These are phyloP conservation scores for Austroboletus rostrupii DNA, from an alignment of 1,284 basidiomycete genomes.

Conservation along the genomic window DNA sequence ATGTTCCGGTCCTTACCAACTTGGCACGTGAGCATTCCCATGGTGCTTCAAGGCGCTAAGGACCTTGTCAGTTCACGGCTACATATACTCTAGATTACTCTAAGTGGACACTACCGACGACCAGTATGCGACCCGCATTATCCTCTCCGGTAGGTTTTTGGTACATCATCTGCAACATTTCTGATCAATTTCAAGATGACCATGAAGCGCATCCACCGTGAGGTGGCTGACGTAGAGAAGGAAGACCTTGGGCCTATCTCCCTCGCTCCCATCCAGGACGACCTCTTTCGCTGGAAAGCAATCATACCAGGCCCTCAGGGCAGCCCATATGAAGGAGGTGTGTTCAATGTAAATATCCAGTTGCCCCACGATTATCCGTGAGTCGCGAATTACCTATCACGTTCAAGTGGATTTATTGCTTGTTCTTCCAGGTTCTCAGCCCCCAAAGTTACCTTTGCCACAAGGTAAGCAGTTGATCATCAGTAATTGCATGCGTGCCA, in stretches of 20 bases:
- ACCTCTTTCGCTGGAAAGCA: slow-evolving; percentile 64
- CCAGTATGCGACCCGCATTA: slow-evolving; percentile 24
- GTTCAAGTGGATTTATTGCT: neutral
- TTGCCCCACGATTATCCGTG: slow-evolving; percentile 83
- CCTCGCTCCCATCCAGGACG: slow-evolving; percentile 60
- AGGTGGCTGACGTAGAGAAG: slow-evolving; percentile 79
- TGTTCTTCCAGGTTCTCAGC: slow-evolving; percentile 66
- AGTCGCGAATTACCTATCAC: slow-evolving; percentile 1
- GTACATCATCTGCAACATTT: neutral
- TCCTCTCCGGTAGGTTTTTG: slow-evolving; percentile 20
- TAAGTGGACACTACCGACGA: too few relatives aligned
- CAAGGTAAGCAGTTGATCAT: slow-evolving; percentile 45
- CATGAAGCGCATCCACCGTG: slow-evolving; percentile 83
- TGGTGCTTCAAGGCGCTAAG: too few relatives aligned
- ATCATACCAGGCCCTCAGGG: slow-evolving; percentile 81
- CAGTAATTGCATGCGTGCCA: neutral
- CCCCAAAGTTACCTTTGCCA: slow-evolving; percentile 74
- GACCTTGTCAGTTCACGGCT: too few relatives aligned
- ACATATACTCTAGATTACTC: too few relatives aligned
- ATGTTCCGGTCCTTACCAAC: slow-evolving; percentile 4
- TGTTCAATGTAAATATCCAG: slow-evolving; percentile 72
- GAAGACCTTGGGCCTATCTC: slow-evolving; percentile 79
- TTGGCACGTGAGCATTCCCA: slow-evolving; percentile 21
- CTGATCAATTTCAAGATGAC: slow-evolving; percentile 56
- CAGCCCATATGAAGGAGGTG: slow-evolving; percentile 84